These are phyloP conservation scores for Aspergillus fumigatiaffinis DNA, from an alignment of 2,329 filamentous ascomycete species.

Conservation along the genomic window DNA sequence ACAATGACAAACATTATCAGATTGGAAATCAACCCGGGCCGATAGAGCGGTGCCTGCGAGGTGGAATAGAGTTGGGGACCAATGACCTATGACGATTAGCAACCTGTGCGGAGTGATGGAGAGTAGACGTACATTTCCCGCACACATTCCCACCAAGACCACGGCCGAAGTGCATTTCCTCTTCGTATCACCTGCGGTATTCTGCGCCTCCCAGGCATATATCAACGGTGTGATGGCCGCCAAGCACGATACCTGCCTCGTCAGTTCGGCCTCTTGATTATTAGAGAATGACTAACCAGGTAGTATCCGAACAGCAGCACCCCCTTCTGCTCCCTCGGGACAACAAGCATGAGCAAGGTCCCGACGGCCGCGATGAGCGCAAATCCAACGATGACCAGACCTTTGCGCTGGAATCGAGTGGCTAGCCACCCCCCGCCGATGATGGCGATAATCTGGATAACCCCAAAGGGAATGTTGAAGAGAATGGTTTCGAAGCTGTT, in stretches of 20 bases:
- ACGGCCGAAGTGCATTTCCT: conserved; percentile 30
- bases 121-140: conserved; percentile 31
- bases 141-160: conserved; percentile 35
- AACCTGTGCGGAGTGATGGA: accelerated
- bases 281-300: conserved; percentile 30
- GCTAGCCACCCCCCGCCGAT: conserved; percentile 37
- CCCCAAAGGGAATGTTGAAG: conserved; percentile 2
- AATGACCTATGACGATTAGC: conserved; percentile 12
- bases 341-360: conserved; percentile 47
- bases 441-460: conserved; percentile 36
- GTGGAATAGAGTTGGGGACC: conserved; percentile 34
- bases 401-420: conserved; percentile 42
- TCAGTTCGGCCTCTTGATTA: accelerated
- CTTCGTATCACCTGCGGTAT: conserved; percentile 36
- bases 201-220: conserved; percentile 35
- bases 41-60: conserved; percentile 31
- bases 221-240: conserved; percentile 34
- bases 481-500: no score
- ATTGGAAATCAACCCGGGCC: conserved; percentile 31
- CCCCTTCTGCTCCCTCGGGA: conserved; percentile 46
- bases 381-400: conserved; percentile 41
- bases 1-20: conserved; percentile 33
- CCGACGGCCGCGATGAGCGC: conserved; percentile 40
- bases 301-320: conserved; percentile 52
- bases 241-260: conserved; percentile 24